Conservation (phyloP, 164 flowering plant species). For the Euptelea pleiosperma region DNA sequence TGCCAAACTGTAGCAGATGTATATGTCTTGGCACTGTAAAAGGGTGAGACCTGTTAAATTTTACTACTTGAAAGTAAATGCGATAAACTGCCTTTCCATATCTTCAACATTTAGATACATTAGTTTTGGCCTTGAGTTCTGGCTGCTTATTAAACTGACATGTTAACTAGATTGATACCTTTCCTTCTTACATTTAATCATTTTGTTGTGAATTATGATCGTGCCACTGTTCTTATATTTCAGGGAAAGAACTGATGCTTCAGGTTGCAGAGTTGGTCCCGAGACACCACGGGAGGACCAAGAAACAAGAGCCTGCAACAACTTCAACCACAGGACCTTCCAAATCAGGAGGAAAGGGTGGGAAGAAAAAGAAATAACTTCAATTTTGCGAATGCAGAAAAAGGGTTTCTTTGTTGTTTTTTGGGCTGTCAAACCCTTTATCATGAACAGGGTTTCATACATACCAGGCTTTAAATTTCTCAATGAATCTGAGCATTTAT, state of each 20-base stretch:
- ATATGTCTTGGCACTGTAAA: no score
- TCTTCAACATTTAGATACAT: background rate
- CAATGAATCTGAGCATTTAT: no score
- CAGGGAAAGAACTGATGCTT: conserved; percentile 86
- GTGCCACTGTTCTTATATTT: conserved; percentile 15
- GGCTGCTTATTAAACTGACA: background rate
- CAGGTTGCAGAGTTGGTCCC: conserved; percentile 85
- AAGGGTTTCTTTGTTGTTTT: no score
- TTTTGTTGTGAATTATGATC: background rate
- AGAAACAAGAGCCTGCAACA: conserved; percentile 69
- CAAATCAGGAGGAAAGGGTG: conserved; percentile 72
- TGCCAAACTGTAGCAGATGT: no score
- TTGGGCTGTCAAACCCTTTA: background rate
- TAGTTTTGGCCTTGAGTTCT: background rate
- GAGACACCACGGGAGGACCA: conserved; percentile 73
- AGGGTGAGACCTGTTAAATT: no score
- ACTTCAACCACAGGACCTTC: conserved; percentile 49
- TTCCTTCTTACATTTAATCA: background rate
- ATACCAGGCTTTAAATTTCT: background rate
- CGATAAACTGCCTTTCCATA: no score
- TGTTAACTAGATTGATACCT: background rate
- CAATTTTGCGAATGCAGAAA: background rate
- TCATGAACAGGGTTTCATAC: background rate
- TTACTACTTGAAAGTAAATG: no score
- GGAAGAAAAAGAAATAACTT: conserved; percentile 59